Conservation (phyloP, 2,329 filamentous ascomycete genomes). For the Westerdykella sp. region DNA sequence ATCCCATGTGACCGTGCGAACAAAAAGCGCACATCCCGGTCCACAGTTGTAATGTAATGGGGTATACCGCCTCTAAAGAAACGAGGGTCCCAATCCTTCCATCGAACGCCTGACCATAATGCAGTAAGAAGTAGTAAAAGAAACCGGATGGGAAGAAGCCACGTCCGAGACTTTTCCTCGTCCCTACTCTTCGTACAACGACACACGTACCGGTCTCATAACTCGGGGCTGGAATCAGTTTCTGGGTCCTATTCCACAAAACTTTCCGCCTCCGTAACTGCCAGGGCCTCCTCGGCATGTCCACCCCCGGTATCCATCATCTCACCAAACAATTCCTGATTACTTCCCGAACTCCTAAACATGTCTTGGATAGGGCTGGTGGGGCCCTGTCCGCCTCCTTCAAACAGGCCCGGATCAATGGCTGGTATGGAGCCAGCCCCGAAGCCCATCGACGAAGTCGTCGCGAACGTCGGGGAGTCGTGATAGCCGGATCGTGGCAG, state of each 20-base stretch:
- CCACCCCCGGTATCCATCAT: constrained; percentile 31
- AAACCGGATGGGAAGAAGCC: not conserved
- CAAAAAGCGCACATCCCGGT: no score
- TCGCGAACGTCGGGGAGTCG: constrained; percentile 31
- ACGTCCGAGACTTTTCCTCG: no score
- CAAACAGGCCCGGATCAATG: constrained; percentile 35
- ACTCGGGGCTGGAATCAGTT: no score
- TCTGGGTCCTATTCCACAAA: constrained; percentile 21
- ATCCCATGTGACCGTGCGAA: no score
- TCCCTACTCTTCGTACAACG: no score
- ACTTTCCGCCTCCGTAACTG: constrained; percentile 29
- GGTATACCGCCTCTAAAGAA: no score
- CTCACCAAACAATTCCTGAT: constrained; percentile 34
- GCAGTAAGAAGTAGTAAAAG: no score
- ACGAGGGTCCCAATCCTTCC: no score
- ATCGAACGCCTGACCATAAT: no score
- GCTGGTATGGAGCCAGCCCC: constrained; percentile 24
- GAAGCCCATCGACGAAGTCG: not conserved
- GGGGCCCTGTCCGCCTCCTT: constrained; percentile 23
- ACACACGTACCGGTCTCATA: no score
- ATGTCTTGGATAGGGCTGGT: constrained; percentile 32
- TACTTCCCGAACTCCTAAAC: constrained; percentile 34
- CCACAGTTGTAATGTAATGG: no score
- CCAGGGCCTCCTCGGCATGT: constrained; percentile 35
- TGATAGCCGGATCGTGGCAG: constrained; percentile 20